These are phyloP conservation scores for Nemania sp. DNA, from an alignment of 2,329 filamentous ascomycete species.

Conservation along the genomic window DNA sequence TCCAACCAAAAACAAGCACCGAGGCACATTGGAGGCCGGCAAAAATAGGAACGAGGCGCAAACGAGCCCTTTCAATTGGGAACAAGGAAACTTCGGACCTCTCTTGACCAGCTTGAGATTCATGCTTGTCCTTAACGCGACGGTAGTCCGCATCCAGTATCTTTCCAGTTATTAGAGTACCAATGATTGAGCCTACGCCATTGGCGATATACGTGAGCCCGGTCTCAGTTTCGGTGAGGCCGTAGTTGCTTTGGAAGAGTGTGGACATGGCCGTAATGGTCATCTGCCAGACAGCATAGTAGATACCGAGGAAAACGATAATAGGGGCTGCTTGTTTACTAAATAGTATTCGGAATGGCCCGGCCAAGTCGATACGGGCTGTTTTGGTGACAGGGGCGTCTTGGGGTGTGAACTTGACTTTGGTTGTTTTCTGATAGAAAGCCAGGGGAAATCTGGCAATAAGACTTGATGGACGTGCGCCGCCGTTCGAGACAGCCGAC, in stretches of 20 bases:
- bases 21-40: conserved; percentile 59
- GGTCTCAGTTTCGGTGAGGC: conserved; percentile 58
- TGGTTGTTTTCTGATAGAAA: conserved; percentile 52
- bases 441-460: conserved; percentile 48
- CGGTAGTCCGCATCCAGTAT: conserved; percentile 66
- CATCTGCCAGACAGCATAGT: conserved; percentile 68
- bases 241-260: conserved; percentile 59
- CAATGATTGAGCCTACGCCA: conserved; percentile 65
- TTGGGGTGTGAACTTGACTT: conserved; percentile 39
- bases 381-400: conserved; percentile 33
- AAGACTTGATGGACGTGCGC: conserved; percentile 38
- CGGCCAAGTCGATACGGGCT: conserved; percentile 58
- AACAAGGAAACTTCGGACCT: conserved; percentile 48
- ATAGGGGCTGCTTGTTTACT: conserved; percentile 58
- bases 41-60: conserved; percentile 61
- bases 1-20: conserved; percentile 65
- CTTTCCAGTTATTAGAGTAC: conserved; percentile 64
- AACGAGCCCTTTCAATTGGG: conserved; percentile 63
- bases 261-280: conserved; percentile 65
- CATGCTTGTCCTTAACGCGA: conserved; percentile 53
- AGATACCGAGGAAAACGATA: conserved; percentile 61
- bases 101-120: conserved; percentile 22
- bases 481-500: conserved; percentile 60
- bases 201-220: conserved; percentile 67
- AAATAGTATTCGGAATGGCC: conserved; percentile 61